Evolutionary conservation across 148 eudicot genomes (phyloP).

Genomic region (Rhododendron griersonianum): DNA sequence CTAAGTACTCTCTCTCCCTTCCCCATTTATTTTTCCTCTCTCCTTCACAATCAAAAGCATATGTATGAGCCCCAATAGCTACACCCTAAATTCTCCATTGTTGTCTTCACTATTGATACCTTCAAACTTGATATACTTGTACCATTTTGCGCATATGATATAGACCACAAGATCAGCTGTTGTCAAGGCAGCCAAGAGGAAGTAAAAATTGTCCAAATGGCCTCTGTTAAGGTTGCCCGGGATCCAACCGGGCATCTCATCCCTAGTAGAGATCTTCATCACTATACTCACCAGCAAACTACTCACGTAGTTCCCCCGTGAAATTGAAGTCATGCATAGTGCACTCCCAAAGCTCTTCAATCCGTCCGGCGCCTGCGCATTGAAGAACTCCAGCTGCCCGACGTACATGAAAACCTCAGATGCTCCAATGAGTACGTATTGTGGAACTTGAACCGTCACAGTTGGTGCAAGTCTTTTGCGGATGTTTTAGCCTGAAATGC

Average conservation of each 20-base stretch:
- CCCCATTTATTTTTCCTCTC: not conserved
- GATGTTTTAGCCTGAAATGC: constrained; percentile 37
- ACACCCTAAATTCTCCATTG: constrained; percentile 1
- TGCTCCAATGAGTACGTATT: constrained; percentile 60
- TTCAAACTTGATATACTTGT: constrained; percentile 42
- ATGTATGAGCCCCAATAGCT: not conserved
- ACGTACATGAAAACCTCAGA: constrained; percentile 81
- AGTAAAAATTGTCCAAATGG: constrained; percentile 55
- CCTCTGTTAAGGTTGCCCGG: constrained; percentile 64
- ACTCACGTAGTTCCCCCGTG: constrained; percentile 65
- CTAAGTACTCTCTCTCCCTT: not conserved
- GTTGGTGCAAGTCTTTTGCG: constrained; percentile 14
- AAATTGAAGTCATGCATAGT: constrained; percentile 62
- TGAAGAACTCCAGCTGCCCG: constrained; percentile 73
- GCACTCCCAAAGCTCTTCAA: constrained; percentile 80
- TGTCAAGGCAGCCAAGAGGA: constrained; percentile 49
- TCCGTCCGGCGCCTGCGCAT: constrained; percentile 57
- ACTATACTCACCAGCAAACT: constrained; percentile 52
- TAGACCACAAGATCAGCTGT: constrained; percentile 45
- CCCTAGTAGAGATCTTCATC: constrained; percentile 42
- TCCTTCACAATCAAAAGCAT: not conserved
- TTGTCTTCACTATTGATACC: not conserved
- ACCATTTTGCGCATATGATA: constrained; percentile 44
- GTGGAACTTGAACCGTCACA: constrained; percentile 46
- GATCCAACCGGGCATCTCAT: constrained; percentile 62